Evolutionary conservation across 805 yeast species (phyloP), one percentile per base, ranked within the genome.

Genomic region (Candida methanosorbosa): DNA sequence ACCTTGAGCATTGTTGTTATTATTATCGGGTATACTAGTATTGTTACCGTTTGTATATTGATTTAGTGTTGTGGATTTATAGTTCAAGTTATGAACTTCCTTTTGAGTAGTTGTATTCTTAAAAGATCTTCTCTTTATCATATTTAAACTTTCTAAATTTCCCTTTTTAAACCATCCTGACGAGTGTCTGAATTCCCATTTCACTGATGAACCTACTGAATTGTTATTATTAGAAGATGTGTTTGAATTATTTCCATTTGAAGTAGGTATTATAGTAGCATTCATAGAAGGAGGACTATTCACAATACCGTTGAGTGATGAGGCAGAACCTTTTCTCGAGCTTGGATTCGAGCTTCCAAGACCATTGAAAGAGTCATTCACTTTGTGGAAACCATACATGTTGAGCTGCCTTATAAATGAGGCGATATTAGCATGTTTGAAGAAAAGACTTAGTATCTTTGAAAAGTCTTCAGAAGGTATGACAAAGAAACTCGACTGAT

Each of bases 131-230:
- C 97, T 68, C 56, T 85, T 88, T 52, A 88, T 90, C 13, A 71
- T 65, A 36, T 82, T 72, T 40, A 88, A 60, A 9, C 81, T 66
- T 29, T 78, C 92, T 13, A 75, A 57, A 53, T 87, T 92, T 28
- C 95, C 96, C 34, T 85, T 78, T 44, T 75, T 71, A 60, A 88
- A 88, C 39, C 71, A 69, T 24, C 81, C 84, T 4, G 84, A 77
- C 19, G 83, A 74, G 54, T 88, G 97, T 38, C 78, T 77, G 58
- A 88, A 88, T 61, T 90, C 97, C 97, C 97, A 88, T 13, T 49
- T 39, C 14, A 45, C 40, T 5, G 43, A 30, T 2, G 41, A 34
- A 14, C 43, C 43, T n/a, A n/a, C n/a, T 11, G 28, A n/a, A 26
- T 8, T 18, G 13, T 15, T 17, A 12, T 11, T 12, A 18, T 27